Conservation (phyloP, 441 rosid genomes). For the Biscutella laevigata region DNA sequence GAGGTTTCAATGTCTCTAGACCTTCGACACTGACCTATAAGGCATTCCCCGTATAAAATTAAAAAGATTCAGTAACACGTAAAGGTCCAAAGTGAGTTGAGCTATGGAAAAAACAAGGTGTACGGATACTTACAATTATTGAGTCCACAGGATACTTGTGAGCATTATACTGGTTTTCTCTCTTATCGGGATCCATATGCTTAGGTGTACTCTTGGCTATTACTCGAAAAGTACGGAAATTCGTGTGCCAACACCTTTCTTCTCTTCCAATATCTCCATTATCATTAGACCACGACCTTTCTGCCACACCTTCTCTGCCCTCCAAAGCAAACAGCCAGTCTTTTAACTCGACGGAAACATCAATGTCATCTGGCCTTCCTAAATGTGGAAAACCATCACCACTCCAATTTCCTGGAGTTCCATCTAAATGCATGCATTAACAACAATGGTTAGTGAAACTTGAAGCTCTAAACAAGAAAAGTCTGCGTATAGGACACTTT, state of each 20-base stretch:
- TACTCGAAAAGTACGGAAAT: constrained; percentile 54
- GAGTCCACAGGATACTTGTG: constrained; percentile 61
- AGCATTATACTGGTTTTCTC: constrained; percentile 30
- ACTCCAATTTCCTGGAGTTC: constrained; percentile 36
- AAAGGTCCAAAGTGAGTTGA: background rate
- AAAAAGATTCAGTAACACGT: constrained; percentile 14
- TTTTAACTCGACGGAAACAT: constrained; percentile 63
- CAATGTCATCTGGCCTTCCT: constrained; percentile 78
- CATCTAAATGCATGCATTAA: constrained; percentile 31
- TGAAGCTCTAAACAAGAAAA: constrained; percentile 6
- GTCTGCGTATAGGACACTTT: background rate
- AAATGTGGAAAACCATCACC: constrained; percentile 46
- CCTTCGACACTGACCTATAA: constrained; percentile 78
- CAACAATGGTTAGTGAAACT: constrained; percentile 15
- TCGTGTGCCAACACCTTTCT: constrained; percentile 87
- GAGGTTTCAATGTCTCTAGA: constrained; percentile 77
- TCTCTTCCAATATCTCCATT: constrained; percentile 49
- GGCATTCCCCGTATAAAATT: constrained; percentile 1
- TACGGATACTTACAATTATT: constrained; percentile 48
- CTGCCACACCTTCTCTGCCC: constrained; percentile 64
- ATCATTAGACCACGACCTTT: constrained; percentile 42
- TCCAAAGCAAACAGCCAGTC: constrained; percentile 98
- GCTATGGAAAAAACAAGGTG: background rate
- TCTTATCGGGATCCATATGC: constrained; percentile 26
- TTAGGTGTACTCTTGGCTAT: constrained; percentile 57